phyloP scores from a whole-genome alignment of 1,284 basidiomycete species.

The Anthracocystis panici-leucophaei region DNA sequence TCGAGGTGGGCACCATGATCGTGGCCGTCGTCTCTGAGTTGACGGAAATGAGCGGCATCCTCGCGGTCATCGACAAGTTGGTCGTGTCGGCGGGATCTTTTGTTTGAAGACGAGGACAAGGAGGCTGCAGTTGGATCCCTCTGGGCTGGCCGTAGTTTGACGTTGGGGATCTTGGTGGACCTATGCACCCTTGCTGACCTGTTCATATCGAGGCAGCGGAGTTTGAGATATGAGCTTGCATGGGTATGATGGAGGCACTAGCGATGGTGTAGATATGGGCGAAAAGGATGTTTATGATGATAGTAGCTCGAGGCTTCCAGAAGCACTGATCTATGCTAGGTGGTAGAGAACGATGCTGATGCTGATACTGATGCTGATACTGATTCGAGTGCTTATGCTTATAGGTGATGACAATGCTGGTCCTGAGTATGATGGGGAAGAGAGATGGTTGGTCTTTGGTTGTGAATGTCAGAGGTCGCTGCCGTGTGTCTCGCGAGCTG shows the following conservation, averaged over 20 bases:
- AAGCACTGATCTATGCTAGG: too few relatives aligned
- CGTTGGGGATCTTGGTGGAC: conserved; percentile 67
- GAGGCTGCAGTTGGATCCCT: conserved; percentile 3
- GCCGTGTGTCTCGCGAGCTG: too few relatives aligned
- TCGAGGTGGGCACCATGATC: conserved; percentile 59
- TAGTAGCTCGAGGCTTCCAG: background rate
- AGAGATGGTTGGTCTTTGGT: too few relatives aligned
- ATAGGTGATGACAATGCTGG: too few relatives aligned
- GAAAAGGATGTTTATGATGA: background rate
- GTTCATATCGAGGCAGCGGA: conserved; percentile 45
- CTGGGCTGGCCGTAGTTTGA: conserved; percentile 61
- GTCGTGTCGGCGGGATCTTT: conserved; percentile 14
- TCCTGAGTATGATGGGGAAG: too few relatives aligned
- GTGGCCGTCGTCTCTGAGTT: conserved; percentile 63
- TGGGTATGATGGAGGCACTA: background rate
- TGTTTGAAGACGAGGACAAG: conserved; percentile 20
- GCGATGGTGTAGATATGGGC: background rate
- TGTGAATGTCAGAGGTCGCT: too few relatives aligned
- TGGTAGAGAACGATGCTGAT: too few relatives aligned
- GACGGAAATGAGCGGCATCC: conserved; percentile 58
- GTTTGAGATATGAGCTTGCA: background rate
- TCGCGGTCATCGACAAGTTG: conserved; percentile 51
- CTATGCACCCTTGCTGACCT: conserved; percentile 57
- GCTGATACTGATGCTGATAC: too few relatives aligned
- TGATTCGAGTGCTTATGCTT: too few relatives aligned